Evolutionary conservation across 148 eudicot genomes (phyloP).

Genomic region (Cornus suecica): DNA sequence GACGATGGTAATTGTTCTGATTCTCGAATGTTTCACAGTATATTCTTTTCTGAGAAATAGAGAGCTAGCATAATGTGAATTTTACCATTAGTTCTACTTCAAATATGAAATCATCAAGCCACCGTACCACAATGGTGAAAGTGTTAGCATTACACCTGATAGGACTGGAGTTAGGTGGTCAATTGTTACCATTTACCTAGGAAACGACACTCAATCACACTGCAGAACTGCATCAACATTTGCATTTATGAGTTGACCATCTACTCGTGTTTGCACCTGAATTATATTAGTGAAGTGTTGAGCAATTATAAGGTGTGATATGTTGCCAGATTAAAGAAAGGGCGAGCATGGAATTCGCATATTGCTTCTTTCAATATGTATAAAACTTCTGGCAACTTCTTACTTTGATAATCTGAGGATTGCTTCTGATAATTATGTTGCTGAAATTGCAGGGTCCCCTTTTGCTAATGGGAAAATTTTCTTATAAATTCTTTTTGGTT

Average conservation of each 20-base stretch:
- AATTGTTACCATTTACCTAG: background rate
- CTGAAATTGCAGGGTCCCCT: background rate
- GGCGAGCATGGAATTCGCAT: too few relatives aligned
- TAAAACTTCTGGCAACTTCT: background rate
- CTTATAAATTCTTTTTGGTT: background rate
- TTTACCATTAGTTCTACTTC: background rate
- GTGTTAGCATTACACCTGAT: background rate
- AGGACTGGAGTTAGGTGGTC: background rate
- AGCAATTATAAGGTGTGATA: too few relatives aligned
- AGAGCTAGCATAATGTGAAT: background rate
- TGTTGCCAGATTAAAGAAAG: too few relatives aligned
- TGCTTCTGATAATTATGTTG: background rate
- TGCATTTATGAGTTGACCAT: background rate
- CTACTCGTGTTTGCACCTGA: too few relatives aligned
- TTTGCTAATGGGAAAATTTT: background rate
- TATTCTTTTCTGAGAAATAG: background rate
- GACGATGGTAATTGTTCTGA: constrained; percentile 67
- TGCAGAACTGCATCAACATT: background rate
- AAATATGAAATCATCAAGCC: background rate
- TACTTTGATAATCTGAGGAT: background rate
- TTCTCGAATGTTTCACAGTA: background rate
- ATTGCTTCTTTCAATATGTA: too few relatives aligned
- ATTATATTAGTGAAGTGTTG: too few relatives aligned
- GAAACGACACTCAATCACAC: background rate
- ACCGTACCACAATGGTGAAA: background rate